Percentiles rank a stretch among this genome's conserved stretches.
phyloP scores from a whole-genome alignment of 192 early-diverging fungal genomes.

The Funneliformis mosseae region DNA sequence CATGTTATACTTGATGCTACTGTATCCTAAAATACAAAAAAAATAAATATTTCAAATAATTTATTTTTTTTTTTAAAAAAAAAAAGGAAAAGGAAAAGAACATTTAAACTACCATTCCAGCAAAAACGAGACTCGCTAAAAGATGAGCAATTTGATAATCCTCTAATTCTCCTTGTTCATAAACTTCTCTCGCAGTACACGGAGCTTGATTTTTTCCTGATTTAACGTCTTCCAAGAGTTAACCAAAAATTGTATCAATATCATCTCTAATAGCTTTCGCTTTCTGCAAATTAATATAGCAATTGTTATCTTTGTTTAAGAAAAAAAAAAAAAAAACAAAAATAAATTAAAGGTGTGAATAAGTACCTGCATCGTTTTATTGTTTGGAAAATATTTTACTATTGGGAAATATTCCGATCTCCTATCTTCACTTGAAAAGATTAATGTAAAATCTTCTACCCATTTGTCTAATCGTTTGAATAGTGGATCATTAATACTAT shows the following conservation, averaged over 20 bases:
- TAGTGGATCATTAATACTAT: neutral
- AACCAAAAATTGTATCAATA: neutral
- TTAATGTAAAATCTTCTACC: neutral
- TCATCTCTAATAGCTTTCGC: neutral
- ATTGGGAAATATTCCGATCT: neutral
- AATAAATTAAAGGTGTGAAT: neutral
- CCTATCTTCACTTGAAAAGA: neutral
- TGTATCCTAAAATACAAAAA: neutral
- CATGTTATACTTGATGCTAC: constrained; percentile 12
- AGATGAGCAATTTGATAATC: neutral
- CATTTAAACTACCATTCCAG: neutral
- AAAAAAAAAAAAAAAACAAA: neutral
- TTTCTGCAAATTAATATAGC: neutral
- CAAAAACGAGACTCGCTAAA: neutral
- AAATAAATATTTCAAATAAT: neutral
- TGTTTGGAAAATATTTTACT: neutral
- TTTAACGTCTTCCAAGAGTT: neutral
- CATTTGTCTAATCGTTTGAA: neutral
- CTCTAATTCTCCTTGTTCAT: neutral
- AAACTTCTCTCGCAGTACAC: too few relatives aligned
- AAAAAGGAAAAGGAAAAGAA: neutral
- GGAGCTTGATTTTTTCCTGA: too few relatives aligned
- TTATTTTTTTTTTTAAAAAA: neutral
- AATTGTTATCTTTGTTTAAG: too few relatives aligned
- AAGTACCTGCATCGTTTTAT: neutral